phyloP scores from a whole-genome alignment of 164 flowering plant species.

The Chimonanthus salicifolius region DNA sequence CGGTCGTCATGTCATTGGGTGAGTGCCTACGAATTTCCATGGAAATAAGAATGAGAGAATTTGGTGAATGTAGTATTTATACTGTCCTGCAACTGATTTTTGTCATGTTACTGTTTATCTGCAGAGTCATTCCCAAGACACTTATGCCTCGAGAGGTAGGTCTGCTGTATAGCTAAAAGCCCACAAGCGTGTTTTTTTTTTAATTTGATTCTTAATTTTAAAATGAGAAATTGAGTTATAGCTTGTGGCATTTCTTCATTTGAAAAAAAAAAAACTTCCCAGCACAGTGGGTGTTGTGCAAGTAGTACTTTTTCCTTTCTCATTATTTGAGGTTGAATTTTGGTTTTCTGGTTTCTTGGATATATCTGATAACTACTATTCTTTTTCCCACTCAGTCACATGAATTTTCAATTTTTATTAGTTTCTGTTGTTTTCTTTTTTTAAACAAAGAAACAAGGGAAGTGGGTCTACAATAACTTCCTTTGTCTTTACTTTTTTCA shows the following conservation, averaged over 20 bases:
- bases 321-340: neutral
- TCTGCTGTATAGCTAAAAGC: slow-evolving; percentile 30
- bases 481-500: neutral
- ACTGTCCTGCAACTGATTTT: slow-evolving; percentile 13
- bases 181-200: slow-evolving; percentile 21
- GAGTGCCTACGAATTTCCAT: slow-evolving; percentile 6
- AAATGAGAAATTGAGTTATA: neutral
- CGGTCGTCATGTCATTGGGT: slow-evolving; percentile 83
- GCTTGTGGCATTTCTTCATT: neutral
- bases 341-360: neutral
- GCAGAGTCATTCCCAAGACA: slow-evolving; percentile 92
- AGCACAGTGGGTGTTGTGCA: neutral
- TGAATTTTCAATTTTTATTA: slow-evolving; percentile 16
- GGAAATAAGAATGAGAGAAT: neutral
- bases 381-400: neutral
- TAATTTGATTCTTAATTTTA: neutral
- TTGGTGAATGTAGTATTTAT: neutral
- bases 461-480: neutral
- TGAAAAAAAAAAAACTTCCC: neutral
- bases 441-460: neutral
- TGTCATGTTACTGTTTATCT: slow-evolving; percentile 54
- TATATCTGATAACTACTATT: neutral
- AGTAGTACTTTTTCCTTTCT: neutral
- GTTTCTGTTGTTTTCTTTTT: too few relatives aligned
- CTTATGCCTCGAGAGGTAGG: slow-evolving; percentile 98